A percentile compares a stretch with the other conserved stretches of the same genome.
Evolutionary conservation across 257 asterid genomes (phyloP).

Genomic region (Schizonepeta tenuifolia): DNA sequence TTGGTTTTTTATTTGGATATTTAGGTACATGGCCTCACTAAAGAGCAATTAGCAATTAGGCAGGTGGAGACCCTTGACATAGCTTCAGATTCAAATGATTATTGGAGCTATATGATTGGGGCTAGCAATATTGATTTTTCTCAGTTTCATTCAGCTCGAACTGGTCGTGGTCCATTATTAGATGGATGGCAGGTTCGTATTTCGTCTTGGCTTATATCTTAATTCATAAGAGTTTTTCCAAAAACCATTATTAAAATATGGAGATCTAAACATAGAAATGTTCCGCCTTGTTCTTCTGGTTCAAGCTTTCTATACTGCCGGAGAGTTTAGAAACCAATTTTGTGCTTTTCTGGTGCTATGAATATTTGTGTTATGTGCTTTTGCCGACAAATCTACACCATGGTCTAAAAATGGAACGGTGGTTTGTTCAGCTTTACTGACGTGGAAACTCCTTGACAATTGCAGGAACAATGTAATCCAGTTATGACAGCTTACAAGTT

Average conservation of each 20-base stretch:
- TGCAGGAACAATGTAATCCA: slow-evolving; percentile 75
- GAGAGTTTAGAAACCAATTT: neutral
- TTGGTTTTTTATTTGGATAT: slow-evolving; percentile 3
- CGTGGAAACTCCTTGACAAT: neutral
- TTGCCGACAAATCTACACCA: neutral
- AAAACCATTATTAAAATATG: neutral
- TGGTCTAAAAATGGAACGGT: neutral
- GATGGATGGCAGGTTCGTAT: slow-evolving; percentile 88
- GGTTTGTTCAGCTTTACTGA: slow-evolving; percentile 13
- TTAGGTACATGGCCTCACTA: slow-evolving; percentile 76
- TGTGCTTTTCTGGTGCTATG: neutral
- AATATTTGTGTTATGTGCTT: neutral
- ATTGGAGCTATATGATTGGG: slow-evolving; percentile 87
- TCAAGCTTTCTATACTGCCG: neutral
- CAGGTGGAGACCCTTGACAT: slow-evolving; percentile 77
- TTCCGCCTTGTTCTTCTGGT: neutral
- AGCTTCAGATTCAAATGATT: slow-evolving; percentile 65
- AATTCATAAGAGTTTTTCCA: neutral
- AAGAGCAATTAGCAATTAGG: slow-evolving; percentile 66
- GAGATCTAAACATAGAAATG: neutral
- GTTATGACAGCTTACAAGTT: slow-evolving; percentile 92
- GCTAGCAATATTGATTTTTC: slow-evolving; percentile 59
- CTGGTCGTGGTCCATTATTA: slow-evolving; percentile 86
- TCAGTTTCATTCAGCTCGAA: slow-evolving; percentile 64
- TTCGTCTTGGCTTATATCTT: slow-evolving; percentile 1